A percentile compares a stretch with the other conserved stretches of the same genome.
Conservation (phyloP, 805 yeast genomes). For the Kockiozyma suomiensis region DNA sequence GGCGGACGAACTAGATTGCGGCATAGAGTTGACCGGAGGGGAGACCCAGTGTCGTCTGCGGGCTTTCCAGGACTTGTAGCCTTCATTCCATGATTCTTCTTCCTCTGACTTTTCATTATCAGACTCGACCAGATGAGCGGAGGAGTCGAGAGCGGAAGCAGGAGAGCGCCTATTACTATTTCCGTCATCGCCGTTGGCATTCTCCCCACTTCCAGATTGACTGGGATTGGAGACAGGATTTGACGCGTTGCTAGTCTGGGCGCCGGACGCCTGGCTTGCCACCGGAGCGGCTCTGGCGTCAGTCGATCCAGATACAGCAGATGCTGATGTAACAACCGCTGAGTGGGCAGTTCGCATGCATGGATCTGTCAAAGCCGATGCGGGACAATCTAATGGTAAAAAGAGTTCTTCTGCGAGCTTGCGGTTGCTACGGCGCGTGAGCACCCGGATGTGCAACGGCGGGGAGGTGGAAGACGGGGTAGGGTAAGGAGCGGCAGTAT, state of each 20-base stretch:
- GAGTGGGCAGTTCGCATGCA: neutral
- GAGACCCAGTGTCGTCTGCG: conserved; percentile 69
- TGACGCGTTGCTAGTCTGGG: neutral
- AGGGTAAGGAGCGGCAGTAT: neutral
- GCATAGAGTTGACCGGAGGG: conserved; percentile 2
- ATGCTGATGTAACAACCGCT: neutral
- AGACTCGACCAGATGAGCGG: conserved; percentile 6
- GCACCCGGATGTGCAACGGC: conserved; percentile 17
- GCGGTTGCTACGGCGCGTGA: conserved; percentile 13
- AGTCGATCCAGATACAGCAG: neutral
- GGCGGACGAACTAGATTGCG: conserved; percentile 15
- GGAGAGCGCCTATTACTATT: neutral
- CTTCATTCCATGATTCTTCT: conserved; percentile 52
- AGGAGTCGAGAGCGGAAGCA: neutral
- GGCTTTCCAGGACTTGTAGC: conserved; percentile 67
- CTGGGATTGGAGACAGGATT: neutral
- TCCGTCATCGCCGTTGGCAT: neutral
- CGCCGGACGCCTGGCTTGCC: neutral
- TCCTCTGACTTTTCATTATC: conserved; percentile 34
- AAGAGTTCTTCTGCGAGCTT: conserved; percentile 23
- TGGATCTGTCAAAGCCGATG: neutral
- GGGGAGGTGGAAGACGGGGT: conserved; percentile 8
- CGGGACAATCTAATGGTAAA: neutral
- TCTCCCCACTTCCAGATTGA: neutral
- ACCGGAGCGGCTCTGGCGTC: neutral